Evolutionary conservation across 2,329 filamentous ascomycete species (phyloP).

Genomic region (Colletotrichum somersetense): DNA sequence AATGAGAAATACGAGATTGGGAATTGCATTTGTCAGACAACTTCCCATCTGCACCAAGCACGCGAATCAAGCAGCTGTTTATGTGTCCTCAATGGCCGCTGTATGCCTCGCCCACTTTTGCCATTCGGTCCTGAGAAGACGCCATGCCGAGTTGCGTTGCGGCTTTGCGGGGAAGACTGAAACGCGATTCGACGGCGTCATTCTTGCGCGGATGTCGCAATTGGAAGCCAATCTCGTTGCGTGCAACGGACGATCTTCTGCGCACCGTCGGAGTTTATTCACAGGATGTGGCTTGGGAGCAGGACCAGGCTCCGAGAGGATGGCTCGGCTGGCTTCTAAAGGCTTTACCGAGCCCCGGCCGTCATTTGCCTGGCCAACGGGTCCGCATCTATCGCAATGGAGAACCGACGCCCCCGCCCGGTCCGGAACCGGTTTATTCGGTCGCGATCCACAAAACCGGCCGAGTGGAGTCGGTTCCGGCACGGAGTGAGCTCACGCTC

Average conservation of each 20-base stretch:
- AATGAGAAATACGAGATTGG: background rate
- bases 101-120: slow-evolving; percentile 2
- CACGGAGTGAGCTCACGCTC: background rate
- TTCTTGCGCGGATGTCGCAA: slow-evolving; percentile 28
- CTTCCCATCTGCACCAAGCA: background rate
- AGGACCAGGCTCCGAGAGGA: background rate
- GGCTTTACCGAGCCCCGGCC: background rate
- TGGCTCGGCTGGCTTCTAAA: background rate
- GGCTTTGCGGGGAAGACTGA: slow-evolving; percentile 34
- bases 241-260: background rate
- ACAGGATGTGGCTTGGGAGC: background rate
- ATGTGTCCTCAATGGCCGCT: background rate
- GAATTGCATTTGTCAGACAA: slow-evolving; percentile 28
- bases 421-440: background rate
- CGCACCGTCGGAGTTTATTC: background rate
- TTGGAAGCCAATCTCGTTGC: slow-evolving; percentile 1
- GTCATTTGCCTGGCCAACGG: background rate
- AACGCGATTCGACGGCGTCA: slow-evolving; percentile 32
- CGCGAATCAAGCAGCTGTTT: background rate
- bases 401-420: background rate
- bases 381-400: too few species aligned
- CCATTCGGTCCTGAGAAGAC: slow-evolving; percentile 23
- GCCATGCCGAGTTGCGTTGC: slow-evolving; percentile 14
- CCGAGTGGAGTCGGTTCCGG: background rate
- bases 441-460: background rate